phyloP scores from a whole-genome alignment of 345 rosid species.

The Garcia nutans region DNA sequence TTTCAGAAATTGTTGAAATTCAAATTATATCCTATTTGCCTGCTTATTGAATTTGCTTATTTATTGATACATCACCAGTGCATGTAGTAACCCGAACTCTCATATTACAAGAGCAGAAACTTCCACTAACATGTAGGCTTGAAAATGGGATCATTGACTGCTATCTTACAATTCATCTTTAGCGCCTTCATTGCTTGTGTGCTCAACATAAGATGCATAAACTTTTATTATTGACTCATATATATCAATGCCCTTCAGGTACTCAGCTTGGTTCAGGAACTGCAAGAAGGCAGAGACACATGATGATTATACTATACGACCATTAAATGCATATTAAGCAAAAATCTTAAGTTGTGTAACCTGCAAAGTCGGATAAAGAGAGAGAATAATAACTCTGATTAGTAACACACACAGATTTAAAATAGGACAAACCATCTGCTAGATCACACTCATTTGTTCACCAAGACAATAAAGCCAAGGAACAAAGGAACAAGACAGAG shows the following conservation, averaged over 20 bases:
- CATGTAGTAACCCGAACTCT: neutral
- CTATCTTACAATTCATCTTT: conserved; percentile 66
- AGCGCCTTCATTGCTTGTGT: conserved; percentile 27
- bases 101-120: neutral
- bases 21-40: neutral
- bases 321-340: neutral
- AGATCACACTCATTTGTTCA: neutral
- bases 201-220: conserved; percentile 47
- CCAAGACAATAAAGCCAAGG: neutral
- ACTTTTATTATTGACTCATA: conserved; percentile 71
- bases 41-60: neutral
- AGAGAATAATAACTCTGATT: neutral
- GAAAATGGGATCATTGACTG: neutral
- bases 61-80: neutral
- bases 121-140: too few species aligned
- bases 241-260: conserved; percentile 75
- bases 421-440: neutral
- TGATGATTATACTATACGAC: neutral
- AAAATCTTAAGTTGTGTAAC: neutral
- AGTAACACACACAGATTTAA: neutral
- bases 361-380: neutral
- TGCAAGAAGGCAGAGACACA: conserved; percentile 34
- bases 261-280: conserved; percentile 77
- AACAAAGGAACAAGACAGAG: too few species aligned
- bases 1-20: neutral